Evolutionary conservation across 1,284 basidiomycete species (phyloP).

Genomic region (Trichosporon faecale): DNA sequence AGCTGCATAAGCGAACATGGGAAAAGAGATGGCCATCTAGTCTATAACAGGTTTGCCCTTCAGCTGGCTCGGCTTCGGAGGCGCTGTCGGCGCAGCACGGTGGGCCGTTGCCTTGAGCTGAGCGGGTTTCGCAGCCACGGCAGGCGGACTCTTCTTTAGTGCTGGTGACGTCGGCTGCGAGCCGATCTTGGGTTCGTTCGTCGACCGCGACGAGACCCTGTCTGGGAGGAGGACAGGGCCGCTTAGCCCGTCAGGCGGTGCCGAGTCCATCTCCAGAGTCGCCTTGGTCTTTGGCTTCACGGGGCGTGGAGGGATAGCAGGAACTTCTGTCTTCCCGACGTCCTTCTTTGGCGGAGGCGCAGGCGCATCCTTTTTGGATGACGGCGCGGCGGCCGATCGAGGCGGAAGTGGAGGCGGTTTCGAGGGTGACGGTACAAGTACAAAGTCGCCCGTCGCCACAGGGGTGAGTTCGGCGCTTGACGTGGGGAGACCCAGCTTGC

Average conservation of each 20-base stretch:
- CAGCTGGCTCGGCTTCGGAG: conserved; percentile 12
- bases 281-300: background rate
- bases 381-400: background rate
- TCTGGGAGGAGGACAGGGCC: conserved; percentile 16
- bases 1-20: background rate
- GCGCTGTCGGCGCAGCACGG: background rate
- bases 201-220: background rate
- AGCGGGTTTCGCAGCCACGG: conserved; percentile 3
- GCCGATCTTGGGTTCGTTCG: background rate
- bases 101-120: background rate
- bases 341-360: background rate
- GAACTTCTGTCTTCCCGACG: background rate
- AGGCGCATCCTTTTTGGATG: background rate
- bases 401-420: conserved; percentile 14
- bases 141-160: background rate
- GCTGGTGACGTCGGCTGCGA: background rate
- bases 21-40: background rate
- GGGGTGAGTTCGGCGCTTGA: conserved; percentile 31
- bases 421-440: conserved; percentile 33
- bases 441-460: conserved; percentile 42
- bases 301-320: background rate
- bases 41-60: conserved; percentile 12
- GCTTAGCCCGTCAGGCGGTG: conserved; percentile 13
- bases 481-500: conserved; percentile 20
- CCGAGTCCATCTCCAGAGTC: conserved; percentile 22